phyloP scores from a whole-genome alignment of 2,329 filamentous ascomycete species.

The Aspergillus proliferans region DNA sequence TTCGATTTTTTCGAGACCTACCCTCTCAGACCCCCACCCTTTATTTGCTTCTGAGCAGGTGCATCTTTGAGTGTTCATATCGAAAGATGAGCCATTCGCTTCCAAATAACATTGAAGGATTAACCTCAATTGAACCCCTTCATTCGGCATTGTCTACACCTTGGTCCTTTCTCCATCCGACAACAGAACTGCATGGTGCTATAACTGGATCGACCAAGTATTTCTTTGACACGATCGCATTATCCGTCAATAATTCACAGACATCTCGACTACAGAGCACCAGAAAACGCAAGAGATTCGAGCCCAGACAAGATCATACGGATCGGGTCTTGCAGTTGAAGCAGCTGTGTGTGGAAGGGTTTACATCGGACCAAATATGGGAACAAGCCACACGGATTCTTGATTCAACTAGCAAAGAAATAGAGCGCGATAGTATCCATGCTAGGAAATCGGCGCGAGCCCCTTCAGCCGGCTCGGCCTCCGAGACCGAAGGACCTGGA shows the following conservation, averaged over 20 bases:
- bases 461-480: constrained; percentile 5
- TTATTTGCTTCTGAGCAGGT: background rate
- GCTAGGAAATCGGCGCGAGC: constrained; percentile 6
- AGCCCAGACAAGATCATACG: constrained; percentile 41
- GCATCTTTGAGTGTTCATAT: too few relatives aligned
- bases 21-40: too few relatives aligned
- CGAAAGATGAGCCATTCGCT: background rate
- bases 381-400: constrained; percentile 86
- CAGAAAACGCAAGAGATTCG: constrained; percentile 69
- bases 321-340: constrained; percentile 64
- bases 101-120: background rate
- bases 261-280: constrained; percentile 59
- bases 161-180: constrained; percentile 71
- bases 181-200: constrained; percentile 58
- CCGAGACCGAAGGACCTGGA: constrained; percentile 11
- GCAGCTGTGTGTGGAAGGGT: constrained; percentile 79
- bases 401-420: constrained; percentile 53
- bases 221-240: constrained; percentile 71
- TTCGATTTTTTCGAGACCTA: background rate
- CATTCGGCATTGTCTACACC: constrained; percentile 52
- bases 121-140: constrained; percentile 6
- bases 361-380: constrained; percentile 85
- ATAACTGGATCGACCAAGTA: constrained; percentile 72
- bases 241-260: constrained; percentile 67
- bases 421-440: constrained; percentile 43